A percentile compares a stretch with the other conserved stretches of the same genome.
Conservation (phyloP, 352 stramenopile species). For the Thraustochytrium sp. region DNA sequence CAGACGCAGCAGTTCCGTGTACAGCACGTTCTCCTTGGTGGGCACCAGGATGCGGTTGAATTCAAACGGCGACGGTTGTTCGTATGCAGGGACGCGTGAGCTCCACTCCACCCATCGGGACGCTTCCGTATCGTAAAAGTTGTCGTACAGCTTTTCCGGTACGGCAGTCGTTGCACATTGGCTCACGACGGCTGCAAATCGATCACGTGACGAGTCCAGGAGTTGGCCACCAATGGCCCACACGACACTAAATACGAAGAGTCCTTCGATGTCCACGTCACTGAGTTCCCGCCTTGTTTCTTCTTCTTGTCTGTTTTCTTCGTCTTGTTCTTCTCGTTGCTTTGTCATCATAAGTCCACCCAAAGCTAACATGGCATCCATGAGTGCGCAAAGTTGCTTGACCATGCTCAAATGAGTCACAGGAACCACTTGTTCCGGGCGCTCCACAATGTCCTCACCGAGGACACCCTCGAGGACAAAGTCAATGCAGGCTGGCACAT, state of each 20-base stretch:
- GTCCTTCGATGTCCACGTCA: constrained; percentile 63
- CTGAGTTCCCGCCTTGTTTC: constrained; percentile 21
- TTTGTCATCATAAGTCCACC: constrained; percentile 50
- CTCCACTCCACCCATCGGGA: constrained; percentile 85
- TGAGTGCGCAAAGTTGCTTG: constrained; percentile 83
- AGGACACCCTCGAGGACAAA: constrained; percentile 84
- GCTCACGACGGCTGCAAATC: constrained; percentile 83
- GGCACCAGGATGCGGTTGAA: constrained; percentile 90
- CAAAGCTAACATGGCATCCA: constrained; percentile 74
- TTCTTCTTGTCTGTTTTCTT: neutral
- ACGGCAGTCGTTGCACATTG: constrained; percentile 70
- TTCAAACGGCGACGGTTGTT: constrained; percentile 81
- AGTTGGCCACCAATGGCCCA: constrained; percentile 84
- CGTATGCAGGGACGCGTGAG: constrained; percentile 71
- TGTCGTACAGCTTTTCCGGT: constrained; percentile 72
- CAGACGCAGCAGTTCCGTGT: constrained; percentile 80
- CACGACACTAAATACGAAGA: constrained; percentile 85
- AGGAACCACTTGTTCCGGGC: constrained; percentile 80
- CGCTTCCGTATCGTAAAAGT: constrained; percentile 78
- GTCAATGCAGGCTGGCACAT: constrained; percentile 79
- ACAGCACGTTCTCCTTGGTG: constrained; percentile 86
- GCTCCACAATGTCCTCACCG: constrained; percentile 62
- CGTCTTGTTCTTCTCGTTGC: constrained; percentile 50
- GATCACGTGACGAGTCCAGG: constrained; percentile 63
- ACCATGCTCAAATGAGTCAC: constrained; percentile 90